Percentiles rank a stretch among this genome's conserved stretches.
These are phyloP conservation scores for Fusarium nelsonii DNA, from an alignment of 2,329 filamentous ascomycete species.

Conservation along the genomic window DNA sequence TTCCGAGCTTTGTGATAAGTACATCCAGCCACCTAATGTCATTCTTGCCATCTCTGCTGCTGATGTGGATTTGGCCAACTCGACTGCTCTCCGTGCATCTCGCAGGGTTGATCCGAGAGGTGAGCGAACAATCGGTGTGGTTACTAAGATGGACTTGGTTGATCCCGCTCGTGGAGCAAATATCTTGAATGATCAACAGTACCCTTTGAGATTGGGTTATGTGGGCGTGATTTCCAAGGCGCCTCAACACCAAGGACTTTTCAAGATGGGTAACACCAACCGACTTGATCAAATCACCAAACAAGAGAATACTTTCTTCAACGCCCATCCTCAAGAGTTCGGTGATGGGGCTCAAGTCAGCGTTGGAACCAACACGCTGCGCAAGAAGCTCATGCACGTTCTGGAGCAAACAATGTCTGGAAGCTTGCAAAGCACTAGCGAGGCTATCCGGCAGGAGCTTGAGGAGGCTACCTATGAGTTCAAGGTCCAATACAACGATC, in stretches of 20 bases:
- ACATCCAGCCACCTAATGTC: conserved; percentile 95
- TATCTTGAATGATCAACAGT: conserved; percentile 90
- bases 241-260: conserved; percentile 77
- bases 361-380: conserved; percentile 86
- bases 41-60: conserved; percentile 97
- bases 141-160: conserved; percentile 99
- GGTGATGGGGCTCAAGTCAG: conserved; percentile 77
- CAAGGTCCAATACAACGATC: conserved; percentile 99
- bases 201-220: conserved; percentile 93
- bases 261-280: conserved; percentile 84
- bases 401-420: conserved; percentile 97
- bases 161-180: conserved; percentile 81
- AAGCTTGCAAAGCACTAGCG: conserved; percentile 87
- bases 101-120: conserved; percentile 92
- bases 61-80: conserved; percentile 97
- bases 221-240: conserved; percentile 93
- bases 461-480: conserved; percentile 98
- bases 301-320: conserved; percentile 91
- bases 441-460: conserved; percentile 93
- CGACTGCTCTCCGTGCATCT: conserved; percentile 89
- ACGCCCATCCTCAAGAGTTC: conserved; percentile 83
- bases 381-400: conserved; percentile 97
- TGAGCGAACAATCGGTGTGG: conserved; percentile 96
- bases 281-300: conserved; percentile 84
- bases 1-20: conserved; percentile 95